Percentiles rank a stretch among this genome's conserved stretches.
Evolutionary conservation across 192 early-diverging fungal species (phyloP).

Genomic region (Dissophora ornata): DNA sequence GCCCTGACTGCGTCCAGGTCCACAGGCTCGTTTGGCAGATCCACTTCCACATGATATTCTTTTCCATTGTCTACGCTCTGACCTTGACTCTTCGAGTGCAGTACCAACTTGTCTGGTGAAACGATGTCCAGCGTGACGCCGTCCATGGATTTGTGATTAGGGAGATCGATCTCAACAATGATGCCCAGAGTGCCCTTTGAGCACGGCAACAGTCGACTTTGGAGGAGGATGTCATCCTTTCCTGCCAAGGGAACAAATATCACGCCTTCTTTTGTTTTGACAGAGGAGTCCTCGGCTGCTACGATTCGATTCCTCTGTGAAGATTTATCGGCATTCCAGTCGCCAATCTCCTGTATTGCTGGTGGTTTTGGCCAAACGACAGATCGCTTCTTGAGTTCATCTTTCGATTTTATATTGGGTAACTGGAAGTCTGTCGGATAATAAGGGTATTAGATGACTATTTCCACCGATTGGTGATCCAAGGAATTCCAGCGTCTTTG

Average conservation of each 20-base stretch:
- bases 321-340: not conserved
- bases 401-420: constrained; percentile 67
- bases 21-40: constrained; percentile 40
- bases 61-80: constrained; percentile 26
- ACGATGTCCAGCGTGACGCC: constrained; percentile 43
- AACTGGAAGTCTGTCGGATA: constrained; percentile 65
- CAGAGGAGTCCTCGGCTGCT: not conserved
- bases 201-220: constrained; percentile 24
- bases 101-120: constrained; percentile 27
- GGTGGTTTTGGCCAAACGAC: constrained; percentile 64
- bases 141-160: constrained; percentile 28
- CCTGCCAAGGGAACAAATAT: constrained; percentile 22
- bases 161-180: constrained; percentile 44
- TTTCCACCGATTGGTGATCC: not conserved
- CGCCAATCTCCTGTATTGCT: constrained; percentile 50
- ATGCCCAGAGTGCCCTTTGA: constrained; percentile 41
- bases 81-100: constrained; percentile 42
- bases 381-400: constrained; percentile 65
- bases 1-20: constrained; percentile 27
- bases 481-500: no score
- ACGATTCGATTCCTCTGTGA: not conserved
- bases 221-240: constrained; percentile 26
- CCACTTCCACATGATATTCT: constrained; percentile 43
- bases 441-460: not conserved
- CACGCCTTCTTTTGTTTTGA: not conserved